These are phyloP conservation scores for Lindgomyces ingoldianus DNA, from an alignment of 495 filamentous ascomycete genomes.

Conservation along the genomic window DNA sequence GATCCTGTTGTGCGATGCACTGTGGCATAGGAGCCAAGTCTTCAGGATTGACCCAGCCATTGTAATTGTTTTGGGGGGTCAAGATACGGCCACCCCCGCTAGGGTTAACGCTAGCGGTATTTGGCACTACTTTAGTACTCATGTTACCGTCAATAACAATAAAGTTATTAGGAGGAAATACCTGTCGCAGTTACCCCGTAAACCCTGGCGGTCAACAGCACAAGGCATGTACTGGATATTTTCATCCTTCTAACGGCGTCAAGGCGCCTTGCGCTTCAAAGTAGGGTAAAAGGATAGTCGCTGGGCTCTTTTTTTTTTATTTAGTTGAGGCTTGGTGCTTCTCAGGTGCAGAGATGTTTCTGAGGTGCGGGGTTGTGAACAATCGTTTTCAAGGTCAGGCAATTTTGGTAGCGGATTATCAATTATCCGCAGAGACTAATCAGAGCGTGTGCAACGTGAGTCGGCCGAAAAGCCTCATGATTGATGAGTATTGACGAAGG, in stretches of 20 bases:
- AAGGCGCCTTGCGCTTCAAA: not conserved
- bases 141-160: not conserved
- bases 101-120: not conserved
- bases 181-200: not conserved
- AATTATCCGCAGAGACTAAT: no score
- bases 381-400: no score
- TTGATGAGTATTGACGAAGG: no score
- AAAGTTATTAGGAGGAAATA: not conserved
- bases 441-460: no score
- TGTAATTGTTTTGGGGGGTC: conserved; percentile 9
- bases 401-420: no score
- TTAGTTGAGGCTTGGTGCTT: no score
- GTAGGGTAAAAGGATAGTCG: no score
- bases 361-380: no score
- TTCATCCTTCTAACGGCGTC: not conserved
- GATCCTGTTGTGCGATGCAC: conserved; percentile 28
- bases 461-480: no score
- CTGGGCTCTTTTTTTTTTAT: no score
- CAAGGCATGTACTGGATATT: not conserved
- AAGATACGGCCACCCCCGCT: not conserved
- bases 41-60: conserved; percentile 25
- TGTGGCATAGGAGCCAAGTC: conserved; percentile 24
- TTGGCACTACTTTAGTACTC: not conserved
- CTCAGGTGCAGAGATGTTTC: no score
- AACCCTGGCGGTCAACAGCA: not conserved